Conservation (phyloP, 768 basidiomycete genomes). For the Lentinula sp. region DNA sequence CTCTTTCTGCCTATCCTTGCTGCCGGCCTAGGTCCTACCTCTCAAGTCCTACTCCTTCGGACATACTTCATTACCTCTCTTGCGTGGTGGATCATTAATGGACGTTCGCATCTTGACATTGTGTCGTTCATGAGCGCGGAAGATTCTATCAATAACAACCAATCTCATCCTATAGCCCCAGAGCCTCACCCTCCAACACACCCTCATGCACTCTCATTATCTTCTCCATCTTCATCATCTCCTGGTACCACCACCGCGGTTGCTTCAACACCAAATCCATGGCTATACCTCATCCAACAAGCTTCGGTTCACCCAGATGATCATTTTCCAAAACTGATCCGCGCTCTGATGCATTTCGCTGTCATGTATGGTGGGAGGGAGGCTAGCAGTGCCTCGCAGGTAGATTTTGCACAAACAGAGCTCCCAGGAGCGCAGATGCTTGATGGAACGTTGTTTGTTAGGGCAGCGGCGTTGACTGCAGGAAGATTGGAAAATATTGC, state of each 20-base stretch:
- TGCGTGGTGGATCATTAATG: conserved; percentile 51
- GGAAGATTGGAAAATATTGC: neutral
- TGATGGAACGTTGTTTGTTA: conserved; percentile 64
- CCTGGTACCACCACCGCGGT: neutral
- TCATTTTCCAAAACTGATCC: conserved; percentile 42
- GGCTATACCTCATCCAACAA: conserved; percentile 51
- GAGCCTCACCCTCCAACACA: neutral
- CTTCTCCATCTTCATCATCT: conserved; percentile 24
- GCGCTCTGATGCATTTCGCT: conserved; percentile 43
- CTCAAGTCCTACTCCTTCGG: conserved; percentile 49
- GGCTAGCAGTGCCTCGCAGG: conserved; percentile 10
- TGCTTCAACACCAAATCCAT: conserved; percentile 42
- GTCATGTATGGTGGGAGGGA: conserved; percentile 35
- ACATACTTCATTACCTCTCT: conserved; percentile 49
- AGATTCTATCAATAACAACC: neutral
- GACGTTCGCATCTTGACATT: conserved; percentile 46
- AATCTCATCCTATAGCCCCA: conserved; percentile 39
- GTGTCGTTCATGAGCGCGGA: conserved; percentile 35
- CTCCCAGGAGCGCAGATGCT: conserved; percentile 43
- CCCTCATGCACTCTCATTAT: conserved; percentile 16
- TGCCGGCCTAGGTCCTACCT: conserved; percentile 30
- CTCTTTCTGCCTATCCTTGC: conserved; percentile 52
- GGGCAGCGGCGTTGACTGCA: conserved; percentile 45
- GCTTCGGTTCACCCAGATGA: conserved; percentile 56
- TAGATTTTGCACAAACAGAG: conserved; percentile 28